Evolutionary conservation across 1,284 basidiomycete genomes (phyloP).

Genomic region (Tremellales sp.): DNA sequence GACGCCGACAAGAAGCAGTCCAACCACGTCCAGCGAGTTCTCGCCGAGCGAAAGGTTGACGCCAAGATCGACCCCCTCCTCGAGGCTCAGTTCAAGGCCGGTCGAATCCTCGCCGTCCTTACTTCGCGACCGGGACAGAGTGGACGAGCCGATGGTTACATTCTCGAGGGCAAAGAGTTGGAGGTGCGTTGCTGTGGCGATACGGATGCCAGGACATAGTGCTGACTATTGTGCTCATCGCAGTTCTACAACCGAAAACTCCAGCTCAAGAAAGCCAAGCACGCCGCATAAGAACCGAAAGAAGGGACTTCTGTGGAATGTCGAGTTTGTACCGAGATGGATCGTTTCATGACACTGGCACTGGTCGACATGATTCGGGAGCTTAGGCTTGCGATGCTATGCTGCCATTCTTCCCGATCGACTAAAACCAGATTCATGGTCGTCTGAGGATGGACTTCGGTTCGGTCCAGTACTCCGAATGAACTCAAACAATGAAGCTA

Average conservation of each 20-base stretch:
- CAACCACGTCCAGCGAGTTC: constrained; percentile 76
- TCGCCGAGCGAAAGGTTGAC: constrained; percentile 87
- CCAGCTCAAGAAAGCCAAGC: constrained; percentile 89
- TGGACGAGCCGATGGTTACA: constrained; percentile 89
- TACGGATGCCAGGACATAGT: background rate
- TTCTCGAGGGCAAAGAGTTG: constrained; percentile 94
- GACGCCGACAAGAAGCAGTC: constrained; percentile 71
- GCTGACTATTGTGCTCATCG: constrained; percentile 5
- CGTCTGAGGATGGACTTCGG: no score
- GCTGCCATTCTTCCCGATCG: no score
- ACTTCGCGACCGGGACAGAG: constrained; percentile 91
- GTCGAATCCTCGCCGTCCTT: constrained; percentile 68
- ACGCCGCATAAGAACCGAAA: constrained; percentile 50
- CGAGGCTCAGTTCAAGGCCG: constrained; percentile 55
- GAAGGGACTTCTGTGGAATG: background rate
- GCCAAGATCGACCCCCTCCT: constrained; percentile 85
- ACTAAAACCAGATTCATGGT: no score
- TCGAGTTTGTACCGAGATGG: constrained; percentile 2
- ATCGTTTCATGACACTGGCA: constrained; percentile 1
- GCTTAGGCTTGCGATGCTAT: no score
- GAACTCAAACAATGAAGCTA: no score
- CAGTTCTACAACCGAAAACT: constrained; percentile 90
- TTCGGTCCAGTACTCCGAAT: no score
- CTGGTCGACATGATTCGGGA: no score
- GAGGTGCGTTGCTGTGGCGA: constrained; percentile 61